A percentile compares a stretch with the other conserved stretches of the same genome.
Evolutionary conservation across 2,329 filamentous ascomycete genomes (phyloP).

Genomic region (Didymella exigua): DNA sequence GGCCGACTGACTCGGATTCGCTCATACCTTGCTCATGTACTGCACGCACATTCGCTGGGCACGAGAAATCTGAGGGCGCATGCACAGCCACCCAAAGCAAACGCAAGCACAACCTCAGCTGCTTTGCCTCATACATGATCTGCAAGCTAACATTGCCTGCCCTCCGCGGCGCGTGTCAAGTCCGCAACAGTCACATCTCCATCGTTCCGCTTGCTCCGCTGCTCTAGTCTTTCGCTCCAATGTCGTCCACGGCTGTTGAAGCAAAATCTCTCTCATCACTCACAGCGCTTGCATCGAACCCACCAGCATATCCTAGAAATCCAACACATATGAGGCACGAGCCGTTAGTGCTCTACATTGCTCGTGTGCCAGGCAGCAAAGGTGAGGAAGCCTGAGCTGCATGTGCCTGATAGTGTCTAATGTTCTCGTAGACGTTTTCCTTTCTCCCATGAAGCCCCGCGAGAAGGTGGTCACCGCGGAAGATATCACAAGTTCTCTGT

Average conservation of each 20-base stretch:
- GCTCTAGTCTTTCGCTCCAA: conserved; percentile 24
- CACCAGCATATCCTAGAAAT: conserved; percentile 82
- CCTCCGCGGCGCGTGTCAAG: conserved; percentile 10
- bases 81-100: conserved; percentile 37
- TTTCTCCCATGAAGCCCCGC: conserved; percentile 88
- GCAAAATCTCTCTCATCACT: conserved; percentile 82
- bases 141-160: conserved; percentile 20
- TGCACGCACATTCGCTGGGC: conserved; percentile 22
- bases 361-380: conserved; percentile 87
- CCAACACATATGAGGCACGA: conserved; percentile 71
- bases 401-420: conserved; percentile 20
- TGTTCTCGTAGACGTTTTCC: conserved; percentile 73
- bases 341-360: conserved; percentile 85
- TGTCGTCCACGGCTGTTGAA: conserved; percentile 62
- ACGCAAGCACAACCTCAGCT: conserved; percentile 31
- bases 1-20: conserved; percentile 23
- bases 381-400: conserved; percentile 59
- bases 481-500: conserved; percentile 85
- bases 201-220: conserved; percentile 16
- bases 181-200: conserved; percentile 19
- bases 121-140: conserved; percentile 29
- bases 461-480: conserved; percentile 86
- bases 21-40: conserved; percentile 20
- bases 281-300: conserved; percentile 81
- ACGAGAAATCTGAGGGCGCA: conserved; percentile 26